Conservation (phyloP, 148 eudicot genomes). For the Arctostaphylos glauca region DNA sequence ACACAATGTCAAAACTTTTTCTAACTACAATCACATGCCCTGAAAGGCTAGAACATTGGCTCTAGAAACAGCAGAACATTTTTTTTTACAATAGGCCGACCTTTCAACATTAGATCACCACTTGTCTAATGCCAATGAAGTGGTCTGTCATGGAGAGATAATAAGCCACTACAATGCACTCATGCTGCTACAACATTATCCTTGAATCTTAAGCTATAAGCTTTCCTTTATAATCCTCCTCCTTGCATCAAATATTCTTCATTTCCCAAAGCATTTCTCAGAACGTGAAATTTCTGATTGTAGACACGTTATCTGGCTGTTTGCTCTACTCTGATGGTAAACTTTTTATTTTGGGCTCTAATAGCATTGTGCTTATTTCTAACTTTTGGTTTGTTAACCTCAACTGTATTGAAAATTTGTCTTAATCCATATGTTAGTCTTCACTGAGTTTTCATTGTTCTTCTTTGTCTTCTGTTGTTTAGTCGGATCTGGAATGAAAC, state of each 20-base stretch:
- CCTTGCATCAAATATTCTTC: background rate
- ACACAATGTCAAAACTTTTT: background rate
- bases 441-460: background rate
- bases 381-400: background rate
- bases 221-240: background rate
- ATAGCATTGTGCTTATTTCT: background rate
- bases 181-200: background rate
- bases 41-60: background rate
- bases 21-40: background rate
- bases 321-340: background rate
- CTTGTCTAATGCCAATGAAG: background rate
- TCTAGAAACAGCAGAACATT: background rate
- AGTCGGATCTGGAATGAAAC: constrained; percentile 84
- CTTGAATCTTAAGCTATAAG: background rate
- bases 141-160: background rate
- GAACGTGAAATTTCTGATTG: background rate
- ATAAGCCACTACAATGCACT: background rate
- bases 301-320: background rate
- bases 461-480: constrained; percentile 13
- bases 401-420: background rate
- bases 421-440: background rate
- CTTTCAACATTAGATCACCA: background rate
- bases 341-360: background rate
- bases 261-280: background rate
- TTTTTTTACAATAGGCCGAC: background rate